A percentile compares a stretch with the other conserved stretches of the same genome.
phyloP scores from a whole-genome alignment of 2,329 filamentous ascomycete species.

The Claviceps sorghi region DNA sequence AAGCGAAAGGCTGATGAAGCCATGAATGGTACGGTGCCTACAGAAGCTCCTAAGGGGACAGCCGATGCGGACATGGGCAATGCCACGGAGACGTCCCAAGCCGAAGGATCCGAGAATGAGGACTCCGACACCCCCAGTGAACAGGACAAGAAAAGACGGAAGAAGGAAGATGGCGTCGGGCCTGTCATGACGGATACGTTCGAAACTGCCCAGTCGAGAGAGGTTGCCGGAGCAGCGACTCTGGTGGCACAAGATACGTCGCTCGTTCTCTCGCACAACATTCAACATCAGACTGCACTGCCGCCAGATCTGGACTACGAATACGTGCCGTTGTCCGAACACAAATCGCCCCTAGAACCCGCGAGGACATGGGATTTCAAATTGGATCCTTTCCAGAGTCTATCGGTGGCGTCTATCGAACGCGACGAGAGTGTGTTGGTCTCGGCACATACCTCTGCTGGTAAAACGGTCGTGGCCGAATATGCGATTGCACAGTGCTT shows the following conservation, averaged over 20 bases:
- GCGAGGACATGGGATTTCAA: constrained; percentile 78
- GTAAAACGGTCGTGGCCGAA: constrained; percentile 96
- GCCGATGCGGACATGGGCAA: constrained; percentile 25
- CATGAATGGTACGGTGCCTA: constrained; percentile 39
- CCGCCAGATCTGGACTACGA: constrained; percentile 89
- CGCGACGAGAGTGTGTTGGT: constrained; percentile 92
- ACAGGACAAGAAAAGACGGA: constrained; percentile 46
- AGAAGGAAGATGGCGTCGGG: constrained; percentile 47
- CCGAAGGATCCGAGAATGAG: constrained; percentile 20
- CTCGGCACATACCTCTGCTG: constrained; percentile 91
- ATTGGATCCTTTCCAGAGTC: constrained; percentile 91
- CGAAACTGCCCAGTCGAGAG: constrained; percentile 84
- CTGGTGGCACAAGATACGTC: constrained; percentile 49
- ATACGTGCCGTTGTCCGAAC: constrained; percentile 87
- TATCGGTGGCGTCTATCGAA: constrained; percentile 89
- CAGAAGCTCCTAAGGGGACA: constrained; percentile 6
- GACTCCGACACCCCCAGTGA: constrained; percentile 33
- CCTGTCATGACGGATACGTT: constrained; percentile 88
- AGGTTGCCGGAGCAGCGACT: constrained; percentile 68
- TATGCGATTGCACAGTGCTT: constrained; percentile 96
- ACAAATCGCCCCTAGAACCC: constrained; percentile 77
- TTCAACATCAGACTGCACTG: constrained; percentile 92
- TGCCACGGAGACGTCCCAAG: constrained; percentile 25
- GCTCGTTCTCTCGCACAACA: constrained; percentile 86
- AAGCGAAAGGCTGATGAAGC: constrained; percentile 77